A percentile compares a stretch with the other conserved stretches of the same genome.
phyloP scores from a whole-genome alignment of 768 basidiomycete species.

The Amylocystis lapponica region DNA sequence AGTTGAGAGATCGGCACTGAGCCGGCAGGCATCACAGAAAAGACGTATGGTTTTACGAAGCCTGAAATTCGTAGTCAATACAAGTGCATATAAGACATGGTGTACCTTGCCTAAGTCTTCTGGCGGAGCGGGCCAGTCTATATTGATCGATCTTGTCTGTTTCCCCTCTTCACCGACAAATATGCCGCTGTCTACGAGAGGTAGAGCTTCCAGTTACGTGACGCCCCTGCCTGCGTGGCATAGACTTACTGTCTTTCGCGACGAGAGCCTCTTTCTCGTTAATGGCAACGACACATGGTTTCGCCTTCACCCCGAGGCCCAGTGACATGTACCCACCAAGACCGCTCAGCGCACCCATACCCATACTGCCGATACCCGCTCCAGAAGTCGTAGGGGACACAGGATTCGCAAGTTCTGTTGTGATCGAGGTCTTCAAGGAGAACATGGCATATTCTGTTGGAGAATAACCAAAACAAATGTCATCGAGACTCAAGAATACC shows the following conservation, averaged over 20 bases:
- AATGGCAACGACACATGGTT: constrained; percentile 53
- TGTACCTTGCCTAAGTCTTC: constrained; percentile 66
- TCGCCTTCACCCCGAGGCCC: constrained; percentile 69
- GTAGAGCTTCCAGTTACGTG: background rate
- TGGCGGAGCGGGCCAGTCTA: constrained; percentile 76
- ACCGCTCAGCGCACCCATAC: constrained; percentile 75
- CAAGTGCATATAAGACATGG: too few species aligned
- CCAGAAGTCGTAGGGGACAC: constrained; percentile 28
- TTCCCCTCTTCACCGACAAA: constrained; percentile 60
- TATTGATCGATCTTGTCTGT: constrained; percentile 37
- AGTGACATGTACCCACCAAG: constrained; percentile 83
- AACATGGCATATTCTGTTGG: constrained; percentile 73
- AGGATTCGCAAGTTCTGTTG: constrained; percentile 45
- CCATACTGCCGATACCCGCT: constrained; percentile 39
- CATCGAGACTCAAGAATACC: constrained; percentile 59
- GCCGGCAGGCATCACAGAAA: constrained; percentile 69
- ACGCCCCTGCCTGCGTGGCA: background rate
- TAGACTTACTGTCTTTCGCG: constrained; percentile 68
- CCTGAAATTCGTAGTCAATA: constrained; percentile 33
- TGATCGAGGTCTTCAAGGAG: constrained; percentile 51
- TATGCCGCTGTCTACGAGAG: constrained; percentile 54
- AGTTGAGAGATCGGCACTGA: constrained; percentile 37
- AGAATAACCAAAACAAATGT: constrained; percentile 75
- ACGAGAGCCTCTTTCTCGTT: constrained; percentile 62
- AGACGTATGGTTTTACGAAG: constrained; percentile 71